Percentiles rank a stretch among this genome's conserved stretches.
Conservation (phyloP, 176 grass and related monocot species). For the Zoysia pacifica region DNA sequence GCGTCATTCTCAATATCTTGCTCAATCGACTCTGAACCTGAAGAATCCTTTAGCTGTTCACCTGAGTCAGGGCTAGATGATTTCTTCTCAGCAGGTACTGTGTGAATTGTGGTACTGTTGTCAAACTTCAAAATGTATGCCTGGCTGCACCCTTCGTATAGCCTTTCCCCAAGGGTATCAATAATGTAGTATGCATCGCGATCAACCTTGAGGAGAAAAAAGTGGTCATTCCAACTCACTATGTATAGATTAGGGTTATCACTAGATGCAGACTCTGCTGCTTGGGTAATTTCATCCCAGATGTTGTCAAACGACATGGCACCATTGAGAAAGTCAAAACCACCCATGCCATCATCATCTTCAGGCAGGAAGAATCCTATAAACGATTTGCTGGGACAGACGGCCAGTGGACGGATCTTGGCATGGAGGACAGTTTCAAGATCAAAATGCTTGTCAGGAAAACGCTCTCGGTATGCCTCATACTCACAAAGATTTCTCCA, state of each 20-base stretch:
- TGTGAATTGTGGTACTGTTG: conserved; percentile 27
- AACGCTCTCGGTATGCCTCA: conserved; percentile 49
- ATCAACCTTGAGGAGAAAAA: conserved; percentile 89
- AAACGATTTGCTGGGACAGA: conserved; percentile 56
- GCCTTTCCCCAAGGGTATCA: conserved; percentile 88
- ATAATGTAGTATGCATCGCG: conserved; percentile 75
- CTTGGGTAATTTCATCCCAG: conserved; percentile 64
- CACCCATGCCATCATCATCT: conserved; percentile 48
- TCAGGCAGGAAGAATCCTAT: conserved; percentile 71
- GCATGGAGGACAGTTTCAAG: conserved; percentile 88
- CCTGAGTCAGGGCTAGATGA: conserved; percentile 45
- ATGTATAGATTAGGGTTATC: conserved; percentile 61
- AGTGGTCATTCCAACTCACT: conserved; percentile 97
- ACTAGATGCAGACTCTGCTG: conserved; percentile 40
- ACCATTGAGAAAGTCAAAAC: conserved; percentile 55
- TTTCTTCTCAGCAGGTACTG: conserved; percentile 41
- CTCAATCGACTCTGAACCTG: conserved; percentile 21
- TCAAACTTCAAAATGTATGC: conserved; percentile 90
- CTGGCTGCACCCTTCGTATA: conserved; percentile 83
- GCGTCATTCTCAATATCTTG: conserved; percentile 33
- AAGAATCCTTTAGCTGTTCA: conserved; percentile 48
- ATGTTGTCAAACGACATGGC: conserved; percentile 75
- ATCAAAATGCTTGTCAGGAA: conserved; percentile 90
- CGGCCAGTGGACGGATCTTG: conserved; percentile 55
- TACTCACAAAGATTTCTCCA: conserved; percentile 83